Evolutionary conservation across 2,329 filamentous ascomycete species (phyloP).

Genomic region (Elsinoe fawcettii): DNA sequence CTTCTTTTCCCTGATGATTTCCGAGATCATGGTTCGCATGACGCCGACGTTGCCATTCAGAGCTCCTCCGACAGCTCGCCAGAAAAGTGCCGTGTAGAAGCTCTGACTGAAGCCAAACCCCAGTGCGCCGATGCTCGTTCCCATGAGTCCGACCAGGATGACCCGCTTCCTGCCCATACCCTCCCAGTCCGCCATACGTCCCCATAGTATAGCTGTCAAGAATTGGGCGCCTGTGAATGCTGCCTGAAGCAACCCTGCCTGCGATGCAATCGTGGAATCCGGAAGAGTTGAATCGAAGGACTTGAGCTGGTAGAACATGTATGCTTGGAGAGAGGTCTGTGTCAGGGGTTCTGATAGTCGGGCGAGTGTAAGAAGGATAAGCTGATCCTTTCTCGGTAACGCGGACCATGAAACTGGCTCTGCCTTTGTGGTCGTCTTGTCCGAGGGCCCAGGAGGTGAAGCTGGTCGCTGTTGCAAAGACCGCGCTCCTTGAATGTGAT

Average conservation of each 20-base stretch:
- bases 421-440: constrained; percentile 27
- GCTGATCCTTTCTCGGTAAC: constrained; percentile 68
- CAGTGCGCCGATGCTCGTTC: constrained; percentile 57
- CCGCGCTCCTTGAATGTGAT: not conserved
- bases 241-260: constrained; percentile 69
- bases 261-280: constrained; percentile 60
- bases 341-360: constrained; percentile 75
- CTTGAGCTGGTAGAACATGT: constrained; percentile 83
- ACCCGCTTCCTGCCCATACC: constrained; percentile 64
- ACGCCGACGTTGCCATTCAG: constrained; percentile 68
- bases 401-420: constrained; percentile 59
- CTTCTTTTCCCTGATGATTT: constrained; percentile 64
- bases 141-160: constrained; percentile 66
- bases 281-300: constrained; percentile 55
- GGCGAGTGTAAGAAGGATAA: constrained; percentile 68
- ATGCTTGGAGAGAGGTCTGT: constrained; percentile 68
- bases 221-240: constrained; percentile 79
- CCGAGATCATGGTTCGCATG: constrained; percentile 66
- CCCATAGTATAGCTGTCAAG: constrained; percentile 75
- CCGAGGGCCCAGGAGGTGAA: constrained; percentile 15
- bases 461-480: not conserved
- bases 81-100: constrained; percentile 56
- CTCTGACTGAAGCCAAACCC: constrained; percentile 62
- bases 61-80: constrained; percentile 57
- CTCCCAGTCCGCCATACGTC: constrained; percentile 58